phyloP scores from a whole-genome alignment of 164 flowering plant genomes.

The Magnolia kwangsiensis region DNA sequence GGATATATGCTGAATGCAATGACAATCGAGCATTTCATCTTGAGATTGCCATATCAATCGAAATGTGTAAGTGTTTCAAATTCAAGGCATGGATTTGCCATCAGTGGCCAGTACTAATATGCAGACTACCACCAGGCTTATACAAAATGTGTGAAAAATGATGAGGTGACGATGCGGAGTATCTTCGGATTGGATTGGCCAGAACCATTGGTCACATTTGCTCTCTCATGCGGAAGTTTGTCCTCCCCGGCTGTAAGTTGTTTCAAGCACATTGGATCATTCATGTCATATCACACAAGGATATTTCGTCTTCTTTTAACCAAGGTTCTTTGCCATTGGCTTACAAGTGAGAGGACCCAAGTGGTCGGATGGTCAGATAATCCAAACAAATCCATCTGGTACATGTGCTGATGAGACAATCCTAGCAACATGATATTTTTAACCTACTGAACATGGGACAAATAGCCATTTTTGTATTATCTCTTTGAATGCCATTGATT shows the following conservation, averaged over 20 bases:
- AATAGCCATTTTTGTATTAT: no score
- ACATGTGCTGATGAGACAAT: no score
- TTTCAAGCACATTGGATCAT: not conserved
- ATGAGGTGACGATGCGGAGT: constrained; percentile 51
- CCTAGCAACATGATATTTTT: no score
- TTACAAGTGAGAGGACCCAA: no score
- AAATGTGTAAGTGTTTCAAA: constrained; percentile 51
- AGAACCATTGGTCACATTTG: constrained; percentile 92
- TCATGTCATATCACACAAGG: no score
- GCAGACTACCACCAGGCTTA: constrained; percentile 37
- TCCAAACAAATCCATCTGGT: no score
- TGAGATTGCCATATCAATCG: constrained; percentile 74
- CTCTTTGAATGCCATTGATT: no score
- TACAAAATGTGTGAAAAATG: constrained; percentile 55
- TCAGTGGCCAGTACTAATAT: not conserved
- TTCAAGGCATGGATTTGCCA: not conserved
- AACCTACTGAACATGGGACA: no score
- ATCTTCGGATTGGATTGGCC: constrained; percentile 74
- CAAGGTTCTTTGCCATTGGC: no score
- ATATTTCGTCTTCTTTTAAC: no score
- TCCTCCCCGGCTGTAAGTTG: constrained; percentile 91
- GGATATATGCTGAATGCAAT: constrained; percentile 74
- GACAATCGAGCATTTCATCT: constrained; percentile 86
- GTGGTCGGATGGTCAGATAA: no score
- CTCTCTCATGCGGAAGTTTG: constrained; percentile 96